Evolutionary conservation across 2,329 filamentous ascomycete genomes (phyloP), one percentile per base, ranked within the genome.

Genomic region (Ramichloridium luteum): DNA sequence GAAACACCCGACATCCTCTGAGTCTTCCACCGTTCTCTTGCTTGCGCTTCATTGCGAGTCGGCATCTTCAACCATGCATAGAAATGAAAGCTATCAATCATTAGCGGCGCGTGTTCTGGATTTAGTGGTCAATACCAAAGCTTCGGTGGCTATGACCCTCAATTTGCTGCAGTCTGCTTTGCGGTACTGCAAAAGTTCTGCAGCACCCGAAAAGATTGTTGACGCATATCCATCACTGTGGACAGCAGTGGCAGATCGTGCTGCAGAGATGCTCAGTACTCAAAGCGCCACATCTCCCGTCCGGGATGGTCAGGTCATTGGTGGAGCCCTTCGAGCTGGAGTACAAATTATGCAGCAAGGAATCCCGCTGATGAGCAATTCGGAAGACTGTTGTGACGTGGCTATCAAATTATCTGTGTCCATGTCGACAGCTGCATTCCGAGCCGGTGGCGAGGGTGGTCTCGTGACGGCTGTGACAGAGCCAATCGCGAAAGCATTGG

Each of bases 401-500:
- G 15, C 16, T 57, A 51, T 17, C 34, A 36, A n/a, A 51, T 55
- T 40, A n/a, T 49, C 28, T 36, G 38, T 37, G 30, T 38, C 18
- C 41, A 38, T 34, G 20, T 53, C 70, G 3, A 56, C 64, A 6
- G 68, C 71, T 31, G 69, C 77, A 5, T 67, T 63, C 12, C 59
- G 65, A 9, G 74, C 83, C 40, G 70, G 70, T 31, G 80, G 82
- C 3, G 74, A 83, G 39, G 69, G 71, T 11, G 77, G 74, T 4
- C 66, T 77, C 25, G 70, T 75, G 4, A 62, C 80, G 30, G 68
- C 71, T 14, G 65, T 84, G 2, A 62, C 86, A 23, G 83, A 92
- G 30, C 51, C 49, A 8, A 33, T 50, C 11, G 40, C 49, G 3
- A 48, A 45, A 26, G 28, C 36, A 2, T 12, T 46, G 14, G 25